phyloP scores from a whole-genome alignment of 2,329 filamentous ascomycete species.

The Apiospora phragmitis region DNA sequence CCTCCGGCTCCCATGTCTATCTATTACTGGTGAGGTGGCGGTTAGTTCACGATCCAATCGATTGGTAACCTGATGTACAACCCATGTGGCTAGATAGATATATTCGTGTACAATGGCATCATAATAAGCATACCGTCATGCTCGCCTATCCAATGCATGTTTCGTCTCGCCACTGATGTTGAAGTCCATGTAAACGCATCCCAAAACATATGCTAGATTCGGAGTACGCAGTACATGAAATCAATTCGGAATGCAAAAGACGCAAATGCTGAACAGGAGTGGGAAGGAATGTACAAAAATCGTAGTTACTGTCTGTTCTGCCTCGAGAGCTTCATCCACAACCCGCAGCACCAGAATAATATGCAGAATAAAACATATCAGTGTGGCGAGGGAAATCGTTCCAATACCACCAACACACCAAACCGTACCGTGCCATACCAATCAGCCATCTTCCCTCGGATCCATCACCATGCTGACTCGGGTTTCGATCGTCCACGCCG shows the following conservation, averaged over 20 bases:
- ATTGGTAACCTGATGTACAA: neutral
- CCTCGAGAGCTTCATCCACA: neutral
- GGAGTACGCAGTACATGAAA: neutral
- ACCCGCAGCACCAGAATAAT: neutral
- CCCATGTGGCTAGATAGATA: neutral
- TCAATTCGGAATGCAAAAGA: neutral
- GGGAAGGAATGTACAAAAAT: neutral
- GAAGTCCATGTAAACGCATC: neutral
- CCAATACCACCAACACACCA: neutral
- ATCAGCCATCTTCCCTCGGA: neutral
- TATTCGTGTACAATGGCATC: neutral
- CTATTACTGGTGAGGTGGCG: neutral
- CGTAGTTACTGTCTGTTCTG: neutral
- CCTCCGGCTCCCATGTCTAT: neutral
- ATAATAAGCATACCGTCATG: neutral
- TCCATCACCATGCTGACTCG: neutral
- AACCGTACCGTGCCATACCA: neutral
- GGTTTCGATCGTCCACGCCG: neutral
- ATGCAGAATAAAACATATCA: neutral
- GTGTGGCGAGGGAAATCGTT: neutral
- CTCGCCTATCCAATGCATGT: neutral
- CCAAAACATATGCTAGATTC: neutral
- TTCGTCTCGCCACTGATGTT: neutral
- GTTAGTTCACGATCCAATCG: neutral
- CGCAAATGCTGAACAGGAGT: neutral